phyloP scores from a whole-genome alignment of 768 basidiomycete genomes.

The Daedalea quercina region DNA sequence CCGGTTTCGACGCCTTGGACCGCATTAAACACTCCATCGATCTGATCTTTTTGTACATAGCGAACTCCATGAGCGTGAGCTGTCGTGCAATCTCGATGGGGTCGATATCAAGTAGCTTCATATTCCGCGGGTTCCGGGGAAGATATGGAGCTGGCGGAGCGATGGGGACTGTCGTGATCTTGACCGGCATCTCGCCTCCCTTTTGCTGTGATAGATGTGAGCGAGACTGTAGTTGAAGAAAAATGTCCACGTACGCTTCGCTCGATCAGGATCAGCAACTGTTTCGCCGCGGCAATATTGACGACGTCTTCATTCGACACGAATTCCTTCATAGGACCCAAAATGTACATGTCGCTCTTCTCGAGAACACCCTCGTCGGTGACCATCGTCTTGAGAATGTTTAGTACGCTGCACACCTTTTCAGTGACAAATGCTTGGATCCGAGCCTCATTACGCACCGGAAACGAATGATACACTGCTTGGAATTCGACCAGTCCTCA shows the following conservation, averaged over 20 bases:
- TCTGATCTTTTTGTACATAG: constrained; percentile 80
- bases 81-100: constrained; percentile 88
- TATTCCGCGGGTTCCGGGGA: constrained; percentile 59
- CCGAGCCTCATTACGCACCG: constrained; percentile 45
- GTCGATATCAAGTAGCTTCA: constrained; percentile 83
- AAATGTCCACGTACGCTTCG: constrained; percentile 56
- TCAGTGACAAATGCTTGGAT: background rate
- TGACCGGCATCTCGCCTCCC: constrained; percentile 54
- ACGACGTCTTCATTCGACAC: constrained; percentile 57
- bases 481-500: constrained; percentile 76
- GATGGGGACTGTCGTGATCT: constrained; percentile 46
- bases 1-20: constrained; percentile 65
- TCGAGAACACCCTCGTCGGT: constrained; percentile 79
- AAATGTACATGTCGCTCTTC: constrained; percentile 76
- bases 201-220: constrained; percentile 26
- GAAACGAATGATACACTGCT: constrained; percentile 82
- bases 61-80: constrained; percentile 85
- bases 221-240: background rate
- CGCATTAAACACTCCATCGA: constrained; percentile 87
- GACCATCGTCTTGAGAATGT: constrained; percentile 87
- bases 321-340: constrained; percentile 80
- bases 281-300: constrained; percentile 65
- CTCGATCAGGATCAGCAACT: constrained; percentile 67
- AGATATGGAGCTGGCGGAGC: constrained; percentile 69
- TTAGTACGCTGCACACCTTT: constrained; percentile 46